A percentile compares a stretch with the other conserved stretches of the same genome.
phyloP scores from a whole-genome alignment of 495 filamentous ascomycete species.

The Saxispiralis lemnorum region DNA sequence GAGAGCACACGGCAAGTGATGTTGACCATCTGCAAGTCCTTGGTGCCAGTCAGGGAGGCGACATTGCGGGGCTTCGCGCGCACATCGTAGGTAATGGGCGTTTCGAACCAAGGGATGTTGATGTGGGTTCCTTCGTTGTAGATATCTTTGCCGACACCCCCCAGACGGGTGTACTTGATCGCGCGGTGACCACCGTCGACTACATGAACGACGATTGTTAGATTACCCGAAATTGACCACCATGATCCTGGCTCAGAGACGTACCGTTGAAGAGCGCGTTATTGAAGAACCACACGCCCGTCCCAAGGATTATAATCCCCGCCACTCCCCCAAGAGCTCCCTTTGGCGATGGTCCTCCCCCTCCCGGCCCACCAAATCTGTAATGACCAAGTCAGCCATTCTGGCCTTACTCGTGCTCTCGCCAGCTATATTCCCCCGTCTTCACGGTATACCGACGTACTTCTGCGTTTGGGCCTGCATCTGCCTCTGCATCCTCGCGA shows the following conservation, averaged over 20 bases:
- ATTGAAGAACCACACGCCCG: constrained; percentile 47
- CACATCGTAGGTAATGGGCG: constrained; percentile 89
- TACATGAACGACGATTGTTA: constrained; percentile 16
- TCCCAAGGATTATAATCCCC: constrained; percentile 42
- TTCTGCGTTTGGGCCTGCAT: constrained; percentile 33
- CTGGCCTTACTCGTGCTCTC: no score
- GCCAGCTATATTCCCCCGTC: constrained; percentile 15
- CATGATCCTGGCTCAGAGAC: not conserved
- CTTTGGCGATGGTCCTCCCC: constrained; percentile 26
- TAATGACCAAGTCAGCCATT: constrained; percentile 24
- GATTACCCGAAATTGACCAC: not conserved
- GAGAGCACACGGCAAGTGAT: constrained; percentile 99
- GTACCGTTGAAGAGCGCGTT: constrained; percentile 88
- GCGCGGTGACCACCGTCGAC: constrained; percentile 97
- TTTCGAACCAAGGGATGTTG: constrained; percentile 90
- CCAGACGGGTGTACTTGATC: constrained; percentile 91
- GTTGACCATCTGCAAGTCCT: constrained; percentile 99
- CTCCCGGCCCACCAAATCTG: constrained; percentile 32
- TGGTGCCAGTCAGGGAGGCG: constrained; percentile 91
- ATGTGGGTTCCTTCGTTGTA: constrained; percentile 94
- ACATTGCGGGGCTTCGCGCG: constrained; percentile 94
- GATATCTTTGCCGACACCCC: constrained; percentile 91
- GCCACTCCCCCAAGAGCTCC: constrained; percentile 18
- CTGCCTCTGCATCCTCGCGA: constrained; percentile 44
- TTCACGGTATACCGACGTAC: constrained; percentile 3